Base-by-base conservation (phyloP, 306 rosid species). In the Acacia confusa region DNA sequence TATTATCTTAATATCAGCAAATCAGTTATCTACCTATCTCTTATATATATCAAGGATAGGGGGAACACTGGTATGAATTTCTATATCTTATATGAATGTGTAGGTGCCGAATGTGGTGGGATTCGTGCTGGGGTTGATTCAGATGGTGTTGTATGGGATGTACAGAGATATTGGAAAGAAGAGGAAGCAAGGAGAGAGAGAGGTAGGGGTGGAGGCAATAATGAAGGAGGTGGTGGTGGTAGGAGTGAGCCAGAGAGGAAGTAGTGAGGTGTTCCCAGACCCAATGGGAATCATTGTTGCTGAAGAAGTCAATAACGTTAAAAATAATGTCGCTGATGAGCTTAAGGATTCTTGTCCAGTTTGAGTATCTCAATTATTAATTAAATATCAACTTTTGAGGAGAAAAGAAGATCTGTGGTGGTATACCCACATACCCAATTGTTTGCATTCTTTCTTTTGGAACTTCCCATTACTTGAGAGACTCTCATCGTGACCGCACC, bases 51-150 rank as follows among this genome's bases (percentile, higher is more conserved):
- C 1, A 36, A 36, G 1, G 1, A 36, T 4, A 34, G 7, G 38
- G 6, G 38, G 7, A 34, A 34, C 5, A 34, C 7, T 34, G 5
- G 38, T 34, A 34, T 34, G 38, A 4, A 4, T 34, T 34, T 4
- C 38, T 34, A 34, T 34, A 34, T 4, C 40, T 6, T 36, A 0
- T 0, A 9, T 47, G 15, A 3, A 24, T 25, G 68, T 28, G 45
- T 71, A 94, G 98, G 45, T 92, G 9, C 98, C 98, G 75, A 92
- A 94, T 24, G 80, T 91, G 66, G 0, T 94, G 74, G 98, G 98
- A 4, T 92, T 94, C 20, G 32, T 65, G 2, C 34, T 92, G 78
- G 97, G 97, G 47, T 40, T 92, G 16, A 16, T 92, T 36, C 97
- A 94, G 74, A 91, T 94, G 97, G 0, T 90, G 65, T 41, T 94